These are phyloP conservation scores for Aristolochia contorta DNA, from an alignment of 164 flowering plant species.

Conservation along the genomic window DNA sequence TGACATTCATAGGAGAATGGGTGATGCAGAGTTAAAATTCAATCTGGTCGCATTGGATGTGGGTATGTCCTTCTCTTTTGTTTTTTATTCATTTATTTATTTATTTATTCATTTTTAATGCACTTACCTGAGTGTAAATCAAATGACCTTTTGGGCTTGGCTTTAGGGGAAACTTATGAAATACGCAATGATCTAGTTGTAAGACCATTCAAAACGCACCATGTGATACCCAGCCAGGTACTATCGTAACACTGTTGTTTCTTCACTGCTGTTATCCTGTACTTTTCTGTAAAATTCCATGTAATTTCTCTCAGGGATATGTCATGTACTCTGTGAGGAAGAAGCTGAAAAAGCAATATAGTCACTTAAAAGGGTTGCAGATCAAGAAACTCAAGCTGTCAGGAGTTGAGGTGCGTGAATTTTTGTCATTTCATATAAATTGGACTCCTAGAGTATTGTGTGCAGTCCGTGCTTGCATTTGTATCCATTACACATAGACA, in stretches of 20 bases:
- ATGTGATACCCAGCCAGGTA: constrained; percentile 98
- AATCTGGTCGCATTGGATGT: constrained; percentile 82
- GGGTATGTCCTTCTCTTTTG: constrained; percentile 35
- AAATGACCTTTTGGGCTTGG: not conserved
- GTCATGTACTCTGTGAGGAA: constrained; percentile 73
- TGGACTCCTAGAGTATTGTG: constrained; percentile 1
- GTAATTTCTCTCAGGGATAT: constrained; percentile 53
- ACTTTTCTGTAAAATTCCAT: no score
- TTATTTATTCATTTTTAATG: not conserved
- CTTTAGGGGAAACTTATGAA: constrained; percentile 89
- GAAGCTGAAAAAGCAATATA: constrained; percentile 79
- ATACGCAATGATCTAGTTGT: constrained; percentile 83
- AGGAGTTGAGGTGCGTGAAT: constrained; percentile 70
- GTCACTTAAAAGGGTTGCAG: constrained; percentile 75
- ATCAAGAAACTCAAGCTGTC: constrained; percentile 86
- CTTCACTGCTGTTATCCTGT: not conserved
- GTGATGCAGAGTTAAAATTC: constrained; percentile 65
- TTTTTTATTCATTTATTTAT: not conserved
- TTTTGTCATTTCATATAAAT: not conserved
- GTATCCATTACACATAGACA: no score
- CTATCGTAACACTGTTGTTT: not conserved
- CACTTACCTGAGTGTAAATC: no score
- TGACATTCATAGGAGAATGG: constrained; percentile 70
- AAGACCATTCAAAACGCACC: constrained; percentile 79
- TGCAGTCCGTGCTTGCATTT: not conserved